Evolutionary conservation across 192 early-diverging fungal species (phyloP).

Genomic region (Mortierella antarctica): DNA sequence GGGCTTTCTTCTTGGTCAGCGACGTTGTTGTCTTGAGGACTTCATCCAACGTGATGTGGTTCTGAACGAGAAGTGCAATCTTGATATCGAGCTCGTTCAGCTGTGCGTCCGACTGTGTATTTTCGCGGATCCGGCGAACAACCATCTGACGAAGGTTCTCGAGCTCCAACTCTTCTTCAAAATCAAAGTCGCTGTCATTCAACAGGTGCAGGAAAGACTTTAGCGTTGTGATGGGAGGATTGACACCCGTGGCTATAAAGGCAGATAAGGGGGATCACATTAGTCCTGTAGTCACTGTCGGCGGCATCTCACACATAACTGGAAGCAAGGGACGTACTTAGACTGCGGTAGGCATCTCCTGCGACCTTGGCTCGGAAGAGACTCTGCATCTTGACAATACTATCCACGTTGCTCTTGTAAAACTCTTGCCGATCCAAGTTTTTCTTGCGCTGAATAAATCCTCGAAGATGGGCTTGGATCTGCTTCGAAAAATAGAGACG

Average conservation of each 20-base stretch:
- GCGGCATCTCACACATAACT: no score
- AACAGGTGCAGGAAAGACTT: constrained; percentile 90
- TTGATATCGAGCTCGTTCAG: constrained; percentile 94
- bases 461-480: constrained; percentile 77
- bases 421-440: constrained; percentile 68
- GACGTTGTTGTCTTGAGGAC: constrained; percentile 70
- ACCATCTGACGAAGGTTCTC: constrained; percentile 90
- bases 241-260: constrained; percentile 69
- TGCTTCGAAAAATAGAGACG: constrained; percentile 10
- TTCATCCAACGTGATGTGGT: constrained; percentile 96
- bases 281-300: not conserved
- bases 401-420: constrained; percentile 72
- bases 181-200: constrained; percentile 91
- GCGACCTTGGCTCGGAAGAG: constrained; percentile 73
- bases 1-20: constrained; percentile 56
- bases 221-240: constrained; percentile 83
- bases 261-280: not conserved
- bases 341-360: constrained; percentile 73
- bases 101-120: constrained; percentile 79
- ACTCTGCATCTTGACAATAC: constrained; percentile 84
- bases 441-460: constrained; percentile 69
- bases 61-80: constrained; percentile 95
- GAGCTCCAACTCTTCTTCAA: constrained; percentile 87
- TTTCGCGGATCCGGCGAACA: constrained; percentile 90
- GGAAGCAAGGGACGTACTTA: constrained; percentile 58